Base-by-base conservation (phyloP, 2,329 filamentous ascomycete genomes). In the Botryotinia convoluta region DNA sequence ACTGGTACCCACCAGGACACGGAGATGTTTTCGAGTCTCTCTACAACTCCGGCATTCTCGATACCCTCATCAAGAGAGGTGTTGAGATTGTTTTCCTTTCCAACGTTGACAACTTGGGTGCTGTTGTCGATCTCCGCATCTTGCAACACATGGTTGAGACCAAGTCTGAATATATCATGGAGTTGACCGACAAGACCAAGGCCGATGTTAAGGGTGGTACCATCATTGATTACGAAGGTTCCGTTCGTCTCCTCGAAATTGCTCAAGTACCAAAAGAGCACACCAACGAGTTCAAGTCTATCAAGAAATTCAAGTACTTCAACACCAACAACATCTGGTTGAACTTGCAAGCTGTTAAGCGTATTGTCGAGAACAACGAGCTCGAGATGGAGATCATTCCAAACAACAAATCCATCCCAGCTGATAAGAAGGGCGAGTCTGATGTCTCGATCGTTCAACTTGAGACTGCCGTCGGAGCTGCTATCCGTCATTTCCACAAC, bases 221-320 rank as follows among this genome's bases (percentile, higher is more conserved):
- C 84, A 99, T 99, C 84, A 99, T 99, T 82, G 95, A 99, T 87
- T 98, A 98, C 85, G 96, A 99, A 83, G 95, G 95, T 81, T 95
- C 93, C 73, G 95, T 97, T 79, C 95, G 96, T 82, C 92, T 99
- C 78, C 92, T 99, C 71, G 96, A 99, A 87, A 98, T 99, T 81
- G 96, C 96, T 22, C 96, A 99, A 88, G 96, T 99, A 51, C 96
- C 96, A 85, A 99, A 98, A 91, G 94, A 99, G 88, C 96, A 99
- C 86, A 93, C 96, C 84, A 98, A 99, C 86, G 96, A 99, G 87
- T 99, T 99, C 93, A 99, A 99, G 91, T 98, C 95, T 67, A 99
- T 99, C 89, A 99, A 99, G 92, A 99, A 99, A 90, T 99, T 99
- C 92, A 98, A 97, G 90, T 99, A 99, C 91, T 99, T 99, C 92